Conservation (phyloP, 176 grass and related monocot species). For the Paspalum notatum region DNA sequence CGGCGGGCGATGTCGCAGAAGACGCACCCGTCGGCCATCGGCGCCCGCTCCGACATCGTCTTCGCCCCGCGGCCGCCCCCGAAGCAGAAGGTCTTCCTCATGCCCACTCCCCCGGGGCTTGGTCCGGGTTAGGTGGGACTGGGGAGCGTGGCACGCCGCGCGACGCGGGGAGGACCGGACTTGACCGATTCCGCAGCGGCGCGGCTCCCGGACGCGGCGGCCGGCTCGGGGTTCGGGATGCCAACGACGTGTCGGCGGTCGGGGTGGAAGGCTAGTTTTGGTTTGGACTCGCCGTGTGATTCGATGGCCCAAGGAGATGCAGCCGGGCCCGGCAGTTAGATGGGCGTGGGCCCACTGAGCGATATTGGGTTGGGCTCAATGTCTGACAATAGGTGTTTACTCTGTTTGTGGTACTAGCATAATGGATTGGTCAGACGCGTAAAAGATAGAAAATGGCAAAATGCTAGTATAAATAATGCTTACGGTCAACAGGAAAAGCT, state of each 20-base stretch:
- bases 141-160: neutral
- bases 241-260: constrained; percentile 34
- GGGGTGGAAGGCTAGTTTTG: neutral
- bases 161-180: constrained; percentile 44
- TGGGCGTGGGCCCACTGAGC: neutral
- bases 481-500: too few relatives aligned
- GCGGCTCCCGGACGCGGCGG: constrained; percentile 17
- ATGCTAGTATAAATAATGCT: too few relatives aligned
- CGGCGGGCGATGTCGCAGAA: constrained; percentile 82
- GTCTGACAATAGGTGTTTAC: neutral
- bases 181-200: constrained; percentile 23
- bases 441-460: neutral
- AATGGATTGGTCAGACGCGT: neutral
- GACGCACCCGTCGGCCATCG: constrained; percentile 53
- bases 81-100: constrained; percentile 62
- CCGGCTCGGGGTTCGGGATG: constrained; percentile 11
- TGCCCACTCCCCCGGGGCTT: neutral
- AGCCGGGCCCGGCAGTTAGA: neutral
- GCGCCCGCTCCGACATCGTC: constrained; percentile 34
- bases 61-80: constrained; percentile 21
- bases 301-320: neutral
- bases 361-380: neutral
- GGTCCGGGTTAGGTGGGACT: neutral
- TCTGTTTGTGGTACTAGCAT: neutral
- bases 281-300: neutral